Base-by-base conservation (phyloP, 305 asterid species). In the Solanum hybrid region DNA sequence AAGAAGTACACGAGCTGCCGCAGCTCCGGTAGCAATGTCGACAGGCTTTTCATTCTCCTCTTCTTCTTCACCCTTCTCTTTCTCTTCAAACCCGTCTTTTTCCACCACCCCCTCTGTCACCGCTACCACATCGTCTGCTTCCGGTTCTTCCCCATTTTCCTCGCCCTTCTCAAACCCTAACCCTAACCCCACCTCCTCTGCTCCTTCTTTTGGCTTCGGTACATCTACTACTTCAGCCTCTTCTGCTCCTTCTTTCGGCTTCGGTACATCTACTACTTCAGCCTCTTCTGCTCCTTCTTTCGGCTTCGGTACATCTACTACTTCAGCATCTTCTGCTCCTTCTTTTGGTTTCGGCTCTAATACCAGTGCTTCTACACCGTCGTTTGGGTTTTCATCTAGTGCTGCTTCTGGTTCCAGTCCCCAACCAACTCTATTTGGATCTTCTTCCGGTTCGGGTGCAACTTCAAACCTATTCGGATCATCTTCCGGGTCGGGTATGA, bases 171-270 rank as follows among this genome's bases (percentile, higher is more conserved):
- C 72, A 26, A 90, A 70, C 82, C 84, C 92, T 86, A 51, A 45
- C 8, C 65, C 65, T 45, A 61, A 75, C 29, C 6, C 92, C 12
- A 6, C 92, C 31, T 8, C 90, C 37, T 45, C 92, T 68, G 11
- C 83, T 20, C 33, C 92, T 72, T 86, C 92, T 78, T 89, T 88
- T 26, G 91, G 85, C 32, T 75, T 81, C 27, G 45, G 77, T 10
- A 24, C 81, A 36, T 36, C 91, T 85, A 33, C 83, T 2, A 20
- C 89, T 15, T 29, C 81, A 37, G 31, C 87, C 26, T 79, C 76
- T 27, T 89, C 90, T 37, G 92, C 91, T 37, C 68, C 92, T 72
- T 89, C 92, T 72, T 89, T 89, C 22, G 91, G 85, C 27, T 75
- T 82, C 24, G 37, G 78, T 10, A 13, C 82, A 37, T 37, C 91